These are phyloP conservation scores for Clonostachys chloroleuca DNA, from an alignment of 2,329 filamentous ascomycete species.

Conservation along the genomic window DNA sequence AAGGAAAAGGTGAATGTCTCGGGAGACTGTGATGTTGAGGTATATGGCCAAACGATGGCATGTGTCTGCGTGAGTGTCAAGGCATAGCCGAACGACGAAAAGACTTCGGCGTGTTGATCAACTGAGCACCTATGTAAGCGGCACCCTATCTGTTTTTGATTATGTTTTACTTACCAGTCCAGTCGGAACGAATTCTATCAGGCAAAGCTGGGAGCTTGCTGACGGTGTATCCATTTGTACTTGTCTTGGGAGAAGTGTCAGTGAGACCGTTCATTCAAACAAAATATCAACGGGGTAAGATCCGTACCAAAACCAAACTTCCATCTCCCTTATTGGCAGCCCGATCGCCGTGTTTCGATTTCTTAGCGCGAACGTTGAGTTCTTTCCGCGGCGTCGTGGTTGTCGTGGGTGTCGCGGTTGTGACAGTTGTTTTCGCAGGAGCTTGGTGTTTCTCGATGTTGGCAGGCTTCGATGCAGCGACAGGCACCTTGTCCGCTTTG, in stretches of 20 bases:
- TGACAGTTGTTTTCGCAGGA: background rate
- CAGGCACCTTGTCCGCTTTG: background rate
- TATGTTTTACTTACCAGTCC: slow-evolving; percentile 49
- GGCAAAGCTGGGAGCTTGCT: slow-evolving; percentile 81
- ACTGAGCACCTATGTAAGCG: slow-evolving; percentile 29
- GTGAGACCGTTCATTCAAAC: background rate
- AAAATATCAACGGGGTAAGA: slow-evolving; percentile 2
- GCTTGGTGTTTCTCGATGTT: background rate
- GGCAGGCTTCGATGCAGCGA: slow-evolving; percentile 34
- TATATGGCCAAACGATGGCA: slow-evolving; percentile 90
- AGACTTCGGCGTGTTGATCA: slow-evolving; percentile 62
- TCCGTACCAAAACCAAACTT: slow-evolving; percentile 58
- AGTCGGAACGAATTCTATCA: slow-evolving; percentile 65
- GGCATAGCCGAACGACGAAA: slow-evolving; percentile 66
- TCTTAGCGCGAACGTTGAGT: slow-evolving; percentile 57
- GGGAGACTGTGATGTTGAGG: slow-evolving; percentile 59
- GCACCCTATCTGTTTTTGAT: background rate
- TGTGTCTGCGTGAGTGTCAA: slow-evolving; percentile 76
- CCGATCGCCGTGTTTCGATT: slow-evolving; percentile 58
- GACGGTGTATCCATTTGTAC: slow-evolving; percentile 79
- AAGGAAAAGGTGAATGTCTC: slow-evolving; percentile 79
- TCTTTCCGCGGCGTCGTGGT: slow-evolving; percentile 39
- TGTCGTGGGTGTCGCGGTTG: background rate
- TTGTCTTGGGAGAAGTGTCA: slow-evolving; percentile 52
- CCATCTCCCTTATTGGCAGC: slow-evolving; percentile 60